phyloP scores from a whole-genome alignment of 2,329 filamentous ascomycete genomes.

The Magnaporthiopsis incrustans region DNA sequence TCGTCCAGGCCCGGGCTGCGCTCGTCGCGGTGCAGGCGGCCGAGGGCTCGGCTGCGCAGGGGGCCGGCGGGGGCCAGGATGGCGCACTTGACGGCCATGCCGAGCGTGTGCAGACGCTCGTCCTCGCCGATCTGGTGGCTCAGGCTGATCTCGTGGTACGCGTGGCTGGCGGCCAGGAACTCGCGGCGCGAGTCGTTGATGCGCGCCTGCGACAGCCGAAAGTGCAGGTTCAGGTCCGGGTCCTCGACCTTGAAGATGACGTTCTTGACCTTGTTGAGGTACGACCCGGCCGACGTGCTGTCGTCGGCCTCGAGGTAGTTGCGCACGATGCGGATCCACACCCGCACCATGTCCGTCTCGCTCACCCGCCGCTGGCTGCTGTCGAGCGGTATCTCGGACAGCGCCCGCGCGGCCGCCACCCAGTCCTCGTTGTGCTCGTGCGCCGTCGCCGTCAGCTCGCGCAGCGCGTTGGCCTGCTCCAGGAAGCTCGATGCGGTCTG shows the following conservation, averaged over 20 bases:
- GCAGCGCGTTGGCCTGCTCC: conserved; percentile 74
- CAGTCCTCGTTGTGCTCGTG: conserved; percentile 81
- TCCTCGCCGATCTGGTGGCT: conserved; percentile 72
- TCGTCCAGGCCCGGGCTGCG: conserved; percentile 67
- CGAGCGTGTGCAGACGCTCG: conserved; percentile 76
- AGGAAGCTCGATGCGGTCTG: conserved; percentile 60
- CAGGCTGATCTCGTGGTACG: conserved; percentile 83
- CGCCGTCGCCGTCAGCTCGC: conserved; percentile 73
- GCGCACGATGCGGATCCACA: conserved; percentile 91
- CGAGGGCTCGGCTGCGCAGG: conserved; percentile 69
- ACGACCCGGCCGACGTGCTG: conserved; percentile 73
- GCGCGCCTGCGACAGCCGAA: conserved; percentile 83
- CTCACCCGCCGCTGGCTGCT: conserved; percentile 77
- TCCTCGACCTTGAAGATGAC: conserved; percentile 74
- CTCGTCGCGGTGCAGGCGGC: conserved; percentile 88
- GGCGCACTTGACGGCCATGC: conserved; percentile 83
- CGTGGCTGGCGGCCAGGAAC: conserved; percentile 79
- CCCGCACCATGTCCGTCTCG: conserved; percentile 70
- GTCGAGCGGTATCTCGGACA: conserved; percentile 83
- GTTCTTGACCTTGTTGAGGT: conserved; percentile 92
- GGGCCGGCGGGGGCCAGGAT: conserved; percentile 89
- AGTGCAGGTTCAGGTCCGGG: conserved; percentile 69
- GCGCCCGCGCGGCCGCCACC: conserved; percentile 63
- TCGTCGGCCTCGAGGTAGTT: conserved; percentile 94
- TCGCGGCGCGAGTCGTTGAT: conserved; percentile 86